Base-by-base conservation (phyloP, 352 stramenopile genomes). In the Globisporangium orthogonon region DNA sequence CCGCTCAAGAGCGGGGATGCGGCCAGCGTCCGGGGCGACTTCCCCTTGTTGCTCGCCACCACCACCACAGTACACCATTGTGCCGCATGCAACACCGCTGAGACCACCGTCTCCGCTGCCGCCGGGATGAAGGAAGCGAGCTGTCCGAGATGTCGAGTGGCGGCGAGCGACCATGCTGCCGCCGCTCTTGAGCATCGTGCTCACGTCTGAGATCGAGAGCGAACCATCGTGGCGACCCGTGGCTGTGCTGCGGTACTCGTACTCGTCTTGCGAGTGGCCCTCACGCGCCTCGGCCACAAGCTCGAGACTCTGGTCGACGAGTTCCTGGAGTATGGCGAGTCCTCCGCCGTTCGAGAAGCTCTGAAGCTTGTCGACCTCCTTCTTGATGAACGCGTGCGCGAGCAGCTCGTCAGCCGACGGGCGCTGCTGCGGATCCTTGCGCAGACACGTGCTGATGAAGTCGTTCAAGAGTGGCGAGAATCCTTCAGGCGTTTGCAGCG, bases 291-390 rank as follows among this genome's bases (percentile, higher is more conserved):
- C 71, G 15, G 70, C 62, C 7, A 93, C 63, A 7, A 87, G 69
- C 53, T 91, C 78, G 11, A 86, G 60, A 53, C 77, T 90, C 50
- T 87, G 69, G 52, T 90, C 79, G 18, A 87, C 77, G 15, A 91
- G 66, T 52, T 91, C 79, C 55, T 89, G 75, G 0, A 91, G 65
- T 29, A 87, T 70, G 3, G 76, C 69, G 0, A 91, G 60, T 1
- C 81, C 81, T 1, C 81, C 81, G 45, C 31, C 49, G 60, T 60
- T 28, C 68, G 58, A 11, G 50, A 30, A 60, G 50, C n/a, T 56
- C 39, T 64, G 63, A 18, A 91, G 57, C 56, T 66, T 72, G 14
- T 86, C 74, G 4, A 82, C 71, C 17, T 89, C 71, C n/a, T 58
- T 67, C n/a, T 67, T 61, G 47, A 91, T 65, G 63, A 91, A 91